phyloP scores from a whole-genome alignment of 1,284 basidiomycete genomes.

The Ceratobasidium papillatum region DNA sequence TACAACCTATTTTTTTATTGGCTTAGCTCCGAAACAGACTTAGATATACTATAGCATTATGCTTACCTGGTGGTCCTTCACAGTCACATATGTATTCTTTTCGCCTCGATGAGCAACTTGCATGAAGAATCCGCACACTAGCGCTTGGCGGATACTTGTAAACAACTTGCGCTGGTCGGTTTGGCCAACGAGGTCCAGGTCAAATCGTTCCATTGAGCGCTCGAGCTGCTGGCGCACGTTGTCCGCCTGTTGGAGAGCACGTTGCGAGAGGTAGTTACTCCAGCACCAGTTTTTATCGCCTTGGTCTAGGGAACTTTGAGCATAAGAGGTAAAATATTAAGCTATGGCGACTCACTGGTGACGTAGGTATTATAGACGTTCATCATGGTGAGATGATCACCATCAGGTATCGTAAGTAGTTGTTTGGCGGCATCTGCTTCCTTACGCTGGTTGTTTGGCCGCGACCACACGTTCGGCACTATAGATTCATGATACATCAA shows the following conservation, averaged over 20 bases:
- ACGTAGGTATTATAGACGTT: conserved; percentile 97
- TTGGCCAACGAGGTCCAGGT: conserved; percentile 83
- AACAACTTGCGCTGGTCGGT: conserved; percentile 82
- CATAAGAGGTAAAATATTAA: neutral
- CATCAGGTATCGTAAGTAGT: conserved; percentile 88
- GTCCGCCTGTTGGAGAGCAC: conserved; percentile 90
- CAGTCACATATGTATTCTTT: conserved; percentile 81
- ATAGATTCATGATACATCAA: conserved; percentile 21
- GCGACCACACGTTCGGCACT: conserved; percentile 94
- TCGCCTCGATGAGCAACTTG: conserved; percentile 97
- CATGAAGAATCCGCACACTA: conserved; percentile 98
- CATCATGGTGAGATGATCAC: conserved; percentile 93
- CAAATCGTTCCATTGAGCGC: conserved; percentile 92
- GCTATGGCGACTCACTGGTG: conserved; percentile 64
- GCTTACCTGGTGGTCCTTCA: conserved; percentile 90
- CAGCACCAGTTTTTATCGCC: conserved; percentile 90
- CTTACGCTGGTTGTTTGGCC: conserved; percentile 86
- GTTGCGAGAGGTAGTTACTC: conserved; percentile 88
- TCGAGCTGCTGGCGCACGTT: conserved; percentile 94
- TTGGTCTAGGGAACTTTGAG: conserved; percentile 59
- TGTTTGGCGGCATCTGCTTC: conserved; percentile 95
- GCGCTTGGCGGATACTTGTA: conserved; percentile 80
- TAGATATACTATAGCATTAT: neutral
- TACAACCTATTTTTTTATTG: conserved; percentile 66
- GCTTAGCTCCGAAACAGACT: neutral